These are phyloP conservation scores for Pisolithus thermaeus DNA, from an alignment of 1,284 basidiomycete genomes.

Conservation along the genomic window DNA sequence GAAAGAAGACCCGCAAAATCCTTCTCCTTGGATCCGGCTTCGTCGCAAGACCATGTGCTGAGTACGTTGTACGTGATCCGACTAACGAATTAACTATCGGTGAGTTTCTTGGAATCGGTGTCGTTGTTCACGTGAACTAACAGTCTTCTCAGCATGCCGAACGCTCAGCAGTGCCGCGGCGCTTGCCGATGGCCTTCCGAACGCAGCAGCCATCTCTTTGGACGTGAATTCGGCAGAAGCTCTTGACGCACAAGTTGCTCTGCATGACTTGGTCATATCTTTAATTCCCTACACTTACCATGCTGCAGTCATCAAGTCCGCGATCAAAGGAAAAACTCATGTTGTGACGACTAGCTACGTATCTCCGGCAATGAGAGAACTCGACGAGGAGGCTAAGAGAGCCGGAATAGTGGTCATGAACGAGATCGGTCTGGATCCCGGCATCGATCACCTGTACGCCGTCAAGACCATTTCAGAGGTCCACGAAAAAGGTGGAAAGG, in stretches of 20 bases:
- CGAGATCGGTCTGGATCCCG: conserved; percentile 96
- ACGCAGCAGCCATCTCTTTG: conserved; percentile 72
- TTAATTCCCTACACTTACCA: conserved; percentile 97
- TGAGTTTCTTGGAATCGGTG: conserved; percentile 19
- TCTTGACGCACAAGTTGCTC: conserved; percentile 78
- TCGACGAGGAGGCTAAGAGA: conserved; percentile 79
- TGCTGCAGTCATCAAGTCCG: conserved; percentile 87
- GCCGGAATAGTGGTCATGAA: conserved; percentile 98
- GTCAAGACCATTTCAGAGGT: conserved; percentile 96
- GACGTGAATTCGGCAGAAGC: conserved; percentile 75
- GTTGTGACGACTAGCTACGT: conserved; percentile 98
- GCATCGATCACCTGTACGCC: conserved; percentile 93
- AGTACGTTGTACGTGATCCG: conserved; percentile 84
- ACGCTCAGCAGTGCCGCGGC: conserved; percentile 72
- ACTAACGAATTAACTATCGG: conserved; percentile 85
- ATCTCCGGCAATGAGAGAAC: conserved; percentile 82
- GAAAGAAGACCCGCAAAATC: conserved; percentile 49
- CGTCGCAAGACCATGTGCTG: conserved; percentile 92
- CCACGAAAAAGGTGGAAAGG: conserved; percentile 92
- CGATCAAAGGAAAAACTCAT: conserved; percentile 91
- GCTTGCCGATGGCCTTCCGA: conserved; percentile 65
- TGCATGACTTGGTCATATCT: conserved; percentile 91
- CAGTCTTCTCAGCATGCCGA: conserved; percentile 61
- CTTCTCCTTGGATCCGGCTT: conserved; percentile 93
- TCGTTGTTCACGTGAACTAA: conserved; percentile 7